Evolutionary conservation across 2,329 filamentous ascomycete species (phyloP), one percentile per base, ranked within the genome.

Genomic region (Canariomyces notabilis): DNA sequence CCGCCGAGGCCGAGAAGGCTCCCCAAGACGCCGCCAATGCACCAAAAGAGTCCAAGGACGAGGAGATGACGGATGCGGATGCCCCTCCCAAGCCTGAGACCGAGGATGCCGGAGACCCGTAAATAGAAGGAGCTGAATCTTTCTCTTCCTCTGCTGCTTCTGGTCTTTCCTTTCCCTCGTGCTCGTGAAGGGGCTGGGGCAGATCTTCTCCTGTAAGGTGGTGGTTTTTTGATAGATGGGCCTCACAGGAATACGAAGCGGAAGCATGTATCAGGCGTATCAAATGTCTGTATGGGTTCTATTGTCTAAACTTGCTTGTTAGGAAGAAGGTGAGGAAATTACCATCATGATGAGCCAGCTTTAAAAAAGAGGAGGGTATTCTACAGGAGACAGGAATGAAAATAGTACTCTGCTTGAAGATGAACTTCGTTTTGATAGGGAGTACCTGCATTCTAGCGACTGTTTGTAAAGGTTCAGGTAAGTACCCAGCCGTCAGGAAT

Each of bases 61-160:
- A 80, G 61, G 79, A 80, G 58, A 83, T 83, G 79, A 73, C 77
- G 54, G 80, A 83, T 57, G 79, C 76, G 15, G 79, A 82, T 46
- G 66, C 69, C 12, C 58, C 68, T 19, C 59, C 68, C 23, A 74
- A 75, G 65, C 61, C 74, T 16, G 76, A 79, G 57, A 68, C 61
- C 7, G 74, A 78, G 54, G 73, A 74, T 57, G 59, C 67, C 31
- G 49, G 43, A 4, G 52, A 56, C 31, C 50, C 53, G 35, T 54
- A 46, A 54, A 46, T 6, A 11, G 23, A 20, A 16, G 19, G 20
- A 14, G 20, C 31, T 33, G 19, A 20, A 15, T 21, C 19, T 23
- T 5, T 20, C 22, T 36, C 15, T n/a, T n/a, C n/a, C n/a, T n/a
- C n/a, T n/a, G n/a, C n/a, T n/a, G n/a, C n/a, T n/a, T 44, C 19